Conservation (phyloP, 2,329 filamentous ascomycete species). For the Monosporascus sp. region DNA sequence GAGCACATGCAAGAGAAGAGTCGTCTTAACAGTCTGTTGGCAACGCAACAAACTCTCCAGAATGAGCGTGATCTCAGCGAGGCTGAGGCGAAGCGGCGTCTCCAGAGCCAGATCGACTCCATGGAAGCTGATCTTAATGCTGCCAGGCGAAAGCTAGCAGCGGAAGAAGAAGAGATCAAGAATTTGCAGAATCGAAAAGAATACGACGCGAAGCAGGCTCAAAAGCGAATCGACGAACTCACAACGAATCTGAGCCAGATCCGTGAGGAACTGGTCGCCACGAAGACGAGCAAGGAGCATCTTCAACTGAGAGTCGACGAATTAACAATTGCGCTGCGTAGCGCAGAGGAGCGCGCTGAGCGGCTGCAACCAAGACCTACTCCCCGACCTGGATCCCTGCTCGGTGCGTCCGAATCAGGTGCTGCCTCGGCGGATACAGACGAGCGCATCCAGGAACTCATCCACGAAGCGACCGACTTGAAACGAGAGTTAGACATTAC, state of each 20-base stretch:
- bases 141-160: slow-evolving; percentile 75
- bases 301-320: slow-evolving; percentile 86
- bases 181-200: slow-evolving; percentile 80
- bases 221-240: slow-evolving; percentile 90
- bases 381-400: slow-evolving; percentile 45
- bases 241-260: slow-evolving; percentile 72
- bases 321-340: slow-evolving; percentile 79
- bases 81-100: slow-evolving; percentile 71
- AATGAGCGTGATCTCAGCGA: slow-evolving; percentile 88
- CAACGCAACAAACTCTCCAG: slow-evolving; percentile 79
- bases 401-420: slow-evolving; percentile 34
- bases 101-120: slow-evolving; percentile 71
- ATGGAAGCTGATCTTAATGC: slow-evolving; percentile 74
- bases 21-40: slow-evolving; percentile 74
- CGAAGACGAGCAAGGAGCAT: slow-evolving; percentile 85
- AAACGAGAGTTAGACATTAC: slow-evolving; percentile 82
- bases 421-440: slow-evolving; percentile 45
- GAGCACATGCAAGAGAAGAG: slow-evolving; percentile 76
- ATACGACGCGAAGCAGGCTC: slow-evolving; percentile 80
- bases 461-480: slow-evolving; percentile 77
- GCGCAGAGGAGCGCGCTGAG: slow-evolving; percentile 80
- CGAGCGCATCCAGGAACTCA: slow-evolving; percentile 70
- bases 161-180: slow-evolving; percentile 79
- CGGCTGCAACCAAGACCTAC: slow-evolving; percentile 77
- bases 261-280: slow-evolving; percentile 79